Percentiles rank a stretch among this genome's conserved stretches.
These are phyloP conservation scores for Gastrolobium bilobum DNA, from an alignment of 306 rosid genomes.

Conservation along the genomic window DNA sequence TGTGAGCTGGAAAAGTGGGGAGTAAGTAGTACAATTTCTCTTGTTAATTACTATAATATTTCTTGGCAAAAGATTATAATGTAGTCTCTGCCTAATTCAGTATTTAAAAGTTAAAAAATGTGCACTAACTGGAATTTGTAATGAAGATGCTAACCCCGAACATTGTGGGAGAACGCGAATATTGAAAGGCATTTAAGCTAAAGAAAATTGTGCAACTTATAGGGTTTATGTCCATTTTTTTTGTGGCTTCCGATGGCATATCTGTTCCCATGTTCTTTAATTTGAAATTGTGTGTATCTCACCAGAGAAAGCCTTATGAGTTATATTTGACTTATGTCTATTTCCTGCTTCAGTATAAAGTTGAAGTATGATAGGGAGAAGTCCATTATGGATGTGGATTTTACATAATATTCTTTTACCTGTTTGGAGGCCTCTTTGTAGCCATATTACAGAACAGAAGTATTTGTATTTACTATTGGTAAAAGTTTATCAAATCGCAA, in stretches of 20 bases:
- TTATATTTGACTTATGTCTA: conserved; percentile 1
- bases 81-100: conserved; percentile 26
- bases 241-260: background rate
- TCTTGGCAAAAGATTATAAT: background rate
- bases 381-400: no score
- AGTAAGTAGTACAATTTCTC: background rate
- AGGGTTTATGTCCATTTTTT: conserved; percentile 8
- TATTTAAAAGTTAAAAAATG: conserved; percentile 13
- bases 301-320: background rate
- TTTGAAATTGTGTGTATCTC: background rate
- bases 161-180: background rate
- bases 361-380: no score
- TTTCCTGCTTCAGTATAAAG: no score
- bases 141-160: conserved; percentile 13
- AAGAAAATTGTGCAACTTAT: background rate
- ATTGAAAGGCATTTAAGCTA: conserved; percentile 9
- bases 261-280: conserved; percentile 20
- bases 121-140: conserved; percentile 22
- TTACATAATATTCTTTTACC: no score
- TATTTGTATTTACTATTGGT: no score
- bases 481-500: no score
- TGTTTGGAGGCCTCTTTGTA: no score
- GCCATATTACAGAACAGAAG: no score
- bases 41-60: conserved; percentile 12
- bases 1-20: background rate